Evolutionary conservation across 352 stramenopile species (phyloP).

Genomic region (Globisporangium nunn): DNA sequence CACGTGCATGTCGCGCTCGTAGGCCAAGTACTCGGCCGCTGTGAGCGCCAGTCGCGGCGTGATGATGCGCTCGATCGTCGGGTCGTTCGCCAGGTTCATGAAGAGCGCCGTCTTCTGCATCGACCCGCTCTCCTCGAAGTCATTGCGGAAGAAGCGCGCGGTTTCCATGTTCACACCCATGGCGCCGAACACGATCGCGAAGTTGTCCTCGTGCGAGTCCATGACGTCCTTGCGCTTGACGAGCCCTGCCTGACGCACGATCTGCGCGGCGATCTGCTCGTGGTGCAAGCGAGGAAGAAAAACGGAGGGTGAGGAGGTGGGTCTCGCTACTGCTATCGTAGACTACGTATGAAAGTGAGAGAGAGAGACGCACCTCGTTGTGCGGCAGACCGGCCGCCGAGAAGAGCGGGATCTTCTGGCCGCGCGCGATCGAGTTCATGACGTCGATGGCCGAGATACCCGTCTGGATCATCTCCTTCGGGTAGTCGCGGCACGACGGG

Average conservation of each 20-base stretch:
- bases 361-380: constrained; percentile 81
- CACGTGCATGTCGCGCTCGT: constrained; percentile 98
- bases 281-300: background rate
- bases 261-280: constrained; percentile 95
- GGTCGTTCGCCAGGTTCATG: constrained; percentile 99
- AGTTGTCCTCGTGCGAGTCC: constrained; percentile 99
- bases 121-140: constrained; percentile 96
- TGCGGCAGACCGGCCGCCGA: constrained; percentile 97
- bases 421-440: constrained; percentile 99
- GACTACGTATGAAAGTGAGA: background rate
- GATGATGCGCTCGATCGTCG: constrained; percentile 99
- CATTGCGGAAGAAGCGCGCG: constrained; percentile 93
- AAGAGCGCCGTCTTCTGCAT: constrained; percentile 99
- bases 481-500: constrained; percentile 97
- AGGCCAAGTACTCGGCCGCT: constrained; percentile 98
- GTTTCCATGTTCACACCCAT: constrained; percentile 99
- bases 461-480: constrained; percentile 99
- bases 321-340: background rate
- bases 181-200: constrained; percentile 98
- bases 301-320: background rate
- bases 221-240: constrained; percentile 98
- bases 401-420: constrained; percentile 99
- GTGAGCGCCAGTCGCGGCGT: constrained; percentile 97
- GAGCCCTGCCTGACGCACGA: constrained; percentile 97
- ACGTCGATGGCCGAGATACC: constrained; percentile 99